phyloP scores from a whole-genome alignment of 2,329 filamentous ascomycete species.

The Botrytis elliptica region DNA sequence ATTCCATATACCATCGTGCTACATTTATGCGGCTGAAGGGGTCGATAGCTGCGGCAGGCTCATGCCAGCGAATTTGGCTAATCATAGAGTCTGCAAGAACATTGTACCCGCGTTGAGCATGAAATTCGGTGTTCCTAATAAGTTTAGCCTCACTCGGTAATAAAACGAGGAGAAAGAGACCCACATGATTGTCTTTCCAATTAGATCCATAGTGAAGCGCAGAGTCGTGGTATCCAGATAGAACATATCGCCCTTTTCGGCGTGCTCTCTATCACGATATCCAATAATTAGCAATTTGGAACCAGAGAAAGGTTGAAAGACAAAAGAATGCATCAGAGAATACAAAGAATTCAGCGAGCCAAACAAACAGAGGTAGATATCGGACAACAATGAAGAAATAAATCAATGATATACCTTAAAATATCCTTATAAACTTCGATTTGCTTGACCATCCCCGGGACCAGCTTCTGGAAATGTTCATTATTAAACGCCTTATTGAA shows the following conservation, averaged over 20 bases:
- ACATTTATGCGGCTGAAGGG: conserved; percentile 5
- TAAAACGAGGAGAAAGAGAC: background rate
- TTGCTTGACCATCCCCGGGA: conserved; percentile 23
- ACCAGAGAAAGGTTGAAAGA: background rate
- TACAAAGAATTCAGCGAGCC: background rate
- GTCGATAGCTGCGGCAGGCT: conserved; percentile 24
- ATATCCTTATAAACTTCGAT: conserved; percentile 21
- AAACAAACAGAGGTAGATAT: background rate
- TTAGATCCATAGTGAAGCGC: conserved; percentile 32
- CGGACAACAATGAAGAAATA: background rate
- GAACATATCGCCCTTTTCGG: conserved; percentile 26
- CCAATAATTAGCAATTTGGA: background rate
- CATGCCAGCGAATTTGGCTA: conserved; percentile 28
- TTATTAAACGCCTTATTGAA: conserved; percentile 32
- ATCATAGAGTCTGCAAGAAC: conserved; percentile 26
- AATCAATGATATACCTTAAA: conserved; percentile 1
- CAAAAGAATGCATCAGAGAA: background rate
- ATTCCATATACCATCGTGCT: conserved; percentile 23
- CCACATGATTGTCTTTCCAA: conserved; percentile 24
- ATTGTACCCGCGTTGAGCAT: conserved; percentile 13
- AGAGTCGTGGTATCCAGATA: conserved; percentile 25
- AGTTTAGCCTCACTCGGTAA: background rate
- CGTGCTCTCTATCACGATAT: conserved; percentile 21
- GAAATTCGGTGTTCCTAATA: conserved; percentile 11
- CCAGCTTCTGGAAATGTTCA: conserved; percentile 19